Evolutionary conservation across 2,329 filamentous ascomycete genomes (phyloP), one percentile per base, ranked within the genome.

Genomic region (Trichothecium sympodiale): DNA sequence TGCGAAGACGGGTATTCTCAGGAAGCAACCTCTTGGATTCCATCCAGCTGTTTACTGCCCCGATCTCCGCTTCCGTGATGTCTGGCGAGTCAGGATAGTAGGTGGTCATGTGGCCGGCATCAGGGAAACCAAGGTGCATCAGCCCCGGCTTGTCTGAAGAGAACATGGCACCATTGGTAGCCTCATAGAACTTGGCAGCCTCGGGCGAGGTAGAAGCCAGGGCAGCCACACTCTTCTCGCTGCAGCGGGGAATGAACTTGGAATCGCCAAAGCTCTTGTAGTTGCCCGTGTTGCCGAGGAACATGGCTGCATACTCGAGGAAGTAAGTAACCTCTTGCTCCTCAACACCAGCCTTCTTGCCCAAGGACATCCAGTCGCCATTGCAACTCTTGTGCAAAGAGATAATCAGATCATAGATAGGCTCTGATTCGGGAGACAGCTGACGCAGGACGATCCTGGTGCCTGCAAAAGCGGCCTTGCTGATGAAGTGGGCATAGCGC

Each of bases 401-500:
- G 31, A 91, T 57, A 46, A 91, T 88, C 54, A 91, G 71, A 56
- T 91, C 82, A 56, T 78, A 91, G 51, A 89, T 87, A 46, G 71
- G 63, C 59, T 87, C 82, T 12, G 82, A 83, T 61, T 91, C 85
- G 26, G 83, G 82, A 0, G 83, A 89, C 43, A 85, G 74, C 55
- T 91, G 85, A 42, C 83, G 77, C 32, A 89, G 64, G n/a, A 83
- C 80, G 43, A 89, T 78, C 46, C 84, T 74, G 42, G 76, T 83
- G 38, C 85, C 85, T 31, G 80, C 69, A 52, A 87, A 85, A 6
- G 83, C 76, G 40, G 83, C 83, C 81, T 73, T 76, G 72, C 80
- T 85, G 54, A 94, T 84, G 54, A 80, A 87, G 62, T 95, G 88
- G 44, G 88, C 83, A 68, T 95, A 95, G 53, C 83, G 79, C 65